Base-by-base conservation (phyloP, 306 rosid species). In the Trifolium pratense region DNA sequence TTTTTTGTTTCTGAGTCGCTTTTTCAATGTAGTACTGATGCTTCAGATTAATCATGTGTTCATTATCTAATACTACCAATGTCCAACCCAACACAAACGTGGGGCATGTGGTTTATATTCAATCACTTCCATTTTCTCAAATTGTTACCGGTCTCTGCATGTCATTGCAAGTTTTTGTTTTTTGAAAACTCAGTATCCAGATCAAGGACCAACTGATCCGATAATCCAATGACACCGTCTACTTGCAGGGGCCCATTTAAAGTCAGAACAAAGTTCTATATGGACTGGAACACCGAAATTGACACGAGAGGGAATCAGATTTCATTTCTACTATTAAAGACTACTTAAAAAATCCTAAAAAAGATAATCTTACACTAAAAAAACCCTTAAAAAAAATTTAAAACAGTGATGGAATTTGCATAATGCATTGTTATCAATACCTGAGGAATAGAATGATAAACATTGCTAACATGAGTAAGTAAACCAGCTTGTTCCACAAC, bases 381-480 rank as follows among this genome's bases (percentile, higher is more conserved):
- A 16, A 1, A 11, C 15, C 7, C n/a, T 4, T 3, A 4, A 21
- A 21, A 21, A 9, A 55, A 25, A 5, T 7, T 1, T 1, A 56
- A 26, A 57, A 57, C 2, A 12, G 5, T 20, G 14, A 53, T 20
- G 2, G 15, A n/a, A 53, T 53, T 20, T 2, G 7, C 32, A 53
- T 53, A 7, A 29, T 39, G 37, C 37, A 43, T 36, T 79, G 63
- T 66, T 73, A 32, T 12, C 1, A 78, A 20, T 63, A 9, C 99
- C 97, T 91, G 97, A 64, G 99, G 97, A 48, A 88, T 18, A 20
- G 98, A 66, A 80, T 89, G 71, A 79, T 69, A 91, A 46, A 89
- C 26, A 73, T 91, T 94, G 97, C 97, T 89, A 81, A 87, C 90
- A 76, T 94, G 97, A 67, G 92, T 77, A 58, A 94, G 95, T 5